Conservation (phyloP, 768 basidiomycete species). For the Mycena vitilis region DNA sequence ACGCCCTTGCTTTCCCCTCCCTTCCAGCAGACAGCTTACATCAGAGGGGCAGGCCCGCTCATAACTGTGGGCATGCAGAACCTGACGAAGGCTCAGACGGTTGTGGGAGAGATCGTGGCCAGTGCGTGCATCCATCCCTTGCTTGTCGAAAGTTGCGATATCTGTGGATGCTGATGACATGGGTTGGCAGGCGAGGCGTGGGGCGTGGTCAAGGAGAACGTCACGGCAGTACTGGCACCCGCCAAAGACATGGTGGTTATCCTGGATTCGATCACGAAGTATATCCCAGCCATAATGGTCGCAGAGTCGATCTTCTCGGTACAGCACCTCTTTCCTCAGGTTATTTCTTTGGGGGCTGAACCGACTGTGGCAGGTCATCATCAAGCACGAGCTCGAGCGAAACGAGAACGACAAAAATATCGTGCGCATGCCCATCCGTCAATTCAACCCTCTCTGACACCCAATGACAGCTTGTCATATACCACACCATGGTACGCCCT, state of each 20-base stretch:
- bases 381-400: constrained; percentile 37
- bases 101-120: constrained; percentile 26
- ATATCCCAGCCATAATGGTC: constrained; percentile 34
- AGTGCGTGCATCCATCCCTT: constrained; percentile 4
- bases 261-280: constrained; percentile 35
- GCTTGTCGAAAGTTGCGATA: neutral
- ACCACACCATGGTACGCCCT: constrained; percentile 38
- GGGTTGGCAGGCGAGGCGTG: constrained; percentile 27
- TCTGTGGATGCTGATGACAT: neutral
- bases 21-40: neutral
- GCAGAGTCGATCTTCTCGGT: constrained; percentile 31
- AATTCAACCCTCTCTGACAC: neutral
- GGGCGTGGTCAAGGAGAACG: constrained; percentile 33
- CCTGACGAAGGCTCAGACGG: constrained; percentile 34
- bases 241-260: constrained; percentile 37
- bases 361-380: constrained; percentile 32
- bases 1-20: neutral
- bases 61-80: constrained; percentile 33
- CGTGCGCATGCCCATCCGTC: constrained; percentile 6
- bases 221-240: constrained; percentile 35
- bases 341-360: neutral
- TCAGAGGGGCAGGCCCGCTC: constrained; percentile 17
- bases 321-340: neutral
- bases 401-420: constrained; percentile 41
- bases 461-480: constrained; percentile 27